Conservation (phyloP, 1,284 basidiomycete species). For the Psilocybe mexicana region DNA sequence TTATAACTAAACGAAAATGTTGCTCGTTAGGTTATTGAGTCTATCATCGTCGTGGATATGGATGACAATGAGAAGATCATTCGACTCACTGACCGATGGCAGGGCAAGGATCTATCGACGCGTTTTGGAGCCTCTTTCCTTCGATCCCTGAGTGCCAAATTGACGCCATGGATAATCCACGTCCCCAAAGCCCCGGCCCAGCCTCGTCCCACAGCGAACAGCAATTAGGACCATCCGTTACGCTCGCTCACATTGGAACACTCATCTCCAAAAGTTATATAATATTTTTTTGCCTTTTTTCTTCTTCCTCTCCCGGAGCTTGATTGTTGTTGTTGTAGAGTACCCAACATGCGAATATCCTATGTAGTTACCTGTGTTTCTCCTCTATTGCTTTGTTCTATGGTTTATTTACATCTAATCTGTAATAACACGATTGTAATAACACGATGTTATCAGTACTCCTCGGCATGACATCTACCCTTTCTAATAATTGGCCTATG, state of each 20-base stretch:
- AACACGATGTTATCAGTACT: neutral
- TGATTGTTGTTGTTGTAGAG: neutral
- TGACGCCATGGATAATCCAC: conserved; percentile 49
- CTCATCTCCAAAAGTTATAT: too few relatives aligned
- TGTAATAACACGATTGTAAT: neutral
- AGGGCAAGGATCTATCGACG: conserved; percentile 54
- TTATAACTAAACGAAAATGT: neutral
- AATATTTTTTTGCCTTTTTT: neutral
- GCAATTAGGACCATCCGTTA: too few relatives aligned
- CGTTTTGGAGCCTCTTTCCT: conserved; percentile 47
- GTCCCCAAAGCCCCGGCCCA: conserved; percentile 36
- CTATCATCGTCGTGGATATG: conserved; percentile 63
- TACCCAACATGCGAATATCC: neutral
- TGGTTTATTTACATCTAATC: neutral
- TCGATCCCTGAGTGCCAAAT: conserved; percentile 49
- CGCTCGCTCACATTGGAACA: too few relatives aligned
- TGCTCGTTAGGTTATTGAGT: conserved; percentile 43
- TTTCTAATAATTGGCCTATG: neutral
- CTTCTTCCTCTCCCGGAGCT: neutral
- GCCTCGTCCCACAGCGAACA: too few relatives aligned
- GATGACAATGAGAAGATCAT: conserved; percentile 64
- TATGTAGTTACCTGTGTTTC: too few relatives aligned
- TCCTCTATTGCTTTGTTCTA: neutral
- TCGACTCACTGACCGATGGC: conserved; percentile 62
- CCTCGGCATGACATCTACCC: neutral